A percentile compares a stretch with the other conserved stretches of the same genome.
Evolutionary conservation across 257 asterid genomes (phyloP).

Genomic region (Solanum commersonii): DNA sequence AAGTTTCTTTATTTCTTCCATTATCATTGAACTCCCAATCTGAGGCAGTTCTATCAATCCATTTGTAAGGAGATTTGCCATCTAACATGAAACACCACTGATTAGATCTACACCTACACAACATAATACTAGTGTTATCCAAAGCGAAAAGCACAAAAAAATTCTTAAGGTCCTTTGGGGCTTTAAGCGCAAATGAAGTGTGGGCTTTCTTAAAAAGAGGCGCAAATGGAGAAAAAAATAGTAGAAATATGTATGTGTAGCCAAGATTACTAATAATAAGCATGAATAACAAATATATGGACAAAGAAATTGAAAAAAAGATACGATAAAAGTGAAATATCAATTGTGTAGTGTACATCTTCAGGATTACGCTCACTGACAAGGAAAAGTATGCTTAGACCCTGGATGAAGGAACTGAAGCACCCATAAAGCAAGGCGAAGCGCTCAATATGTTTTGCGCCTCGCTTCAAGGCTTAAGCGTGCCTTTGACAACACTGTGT

Average conservation of each 20-base stretch:
- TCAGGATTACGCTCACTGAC: not conserved
- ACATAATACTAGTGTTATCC: not conserved
- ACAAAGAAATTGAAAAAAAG: not conserved
- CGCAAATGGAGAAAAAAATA: not conserved
- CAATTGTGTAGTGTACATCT: not conserved
- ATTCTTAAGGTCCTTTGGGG: not conserved
- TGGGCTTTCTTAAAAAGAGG: not conserved
- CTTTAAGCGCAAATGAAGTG: not conserved
- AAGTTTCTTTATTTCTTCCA: slow-evolving; percentile 34
- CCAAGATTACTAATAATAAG: not conserved
- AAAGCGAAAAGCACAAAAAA: not conserved
- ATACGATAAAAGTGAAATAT: too few species aligned
- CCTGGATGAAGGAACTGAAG: not conserved
- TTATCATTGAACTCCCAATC: slow-evolving; percentile 71
- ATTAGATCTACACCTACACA: slow-evolving; percentile 86
- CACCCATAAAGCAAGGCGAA: not conserved
- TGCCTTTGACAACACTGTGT: not conserved
- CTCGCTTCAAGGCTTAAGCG: not conserved
- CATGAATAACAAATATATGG: not conserved
- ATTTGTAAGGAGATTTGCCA: slow-evolving; percentile 70
- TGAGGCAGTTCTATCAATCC: slow-evolving; percentile 53
- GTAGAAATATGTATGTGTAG: not conserved
- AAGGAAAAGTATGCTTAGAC: not conserved
- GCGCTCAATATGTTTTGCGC: not conserved
- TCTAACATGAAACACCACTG: slow-evolving; percentile 83